A percentile compares a stretch with the other conserved stretches of the same genome.
phyloP scores from a whole-genome alignment of 768 basidiomycete species.

The Termitomyces sp. region DNA sequence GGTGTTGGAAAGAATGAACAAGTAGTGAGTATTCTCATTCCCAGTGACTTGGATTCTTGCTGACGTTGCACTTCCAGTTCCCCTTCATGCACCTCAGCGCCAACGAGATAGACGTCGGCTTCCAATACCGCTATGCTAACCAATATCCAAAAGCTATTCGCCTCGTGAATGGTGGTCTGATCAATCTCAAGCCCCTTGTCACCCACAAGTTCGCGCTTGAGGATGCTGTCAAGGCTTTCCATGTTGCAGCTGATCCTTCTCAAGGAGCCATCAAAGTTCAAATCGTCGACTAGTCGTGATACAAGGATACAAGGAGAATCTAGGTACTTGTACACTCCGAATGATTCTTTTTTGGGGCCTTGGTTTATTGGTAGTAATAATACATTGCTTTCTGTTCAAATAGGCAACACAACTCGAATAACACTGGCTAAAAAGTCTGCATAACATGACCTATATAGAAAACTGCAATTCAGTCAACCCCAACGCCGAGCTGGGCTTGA shows the following conservation, averaged over 20 bases:
- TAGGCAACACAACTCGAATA: not conserved
- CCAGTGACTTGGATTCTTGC: not conserved
- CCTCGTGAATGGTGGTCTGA: slow-evolving; percentile 68
- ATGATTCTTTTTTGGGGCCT: not conserved
- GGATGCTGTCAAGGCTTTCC: slow-evolving; percentile 73
- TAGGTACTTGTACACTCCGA: not conserved
- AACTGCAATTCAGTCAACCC: not conserved
- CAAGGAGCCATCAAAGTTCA: slow-evolving; percentile 70
- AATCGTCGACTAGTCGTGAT: slow-evolving; percentile 41
- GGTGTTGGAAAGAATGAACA: slow-evolving; percentile 65
- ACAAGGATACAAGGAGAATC: too few relatives aligned
- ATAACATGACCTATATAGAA: not conserved
- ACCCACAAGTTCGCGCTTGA: slow-evolving; percentile 71
- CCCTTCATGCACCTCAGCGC: slow-evolving; percentile 71
- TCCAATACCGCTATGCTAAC: slow-evolving; percentile 67
- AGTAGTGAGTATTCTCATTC: slow-evolving; percentile 27
- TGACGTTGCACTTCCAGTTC: slow-evolving; percentile 31
- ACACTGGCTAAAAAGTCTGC: not conserved
- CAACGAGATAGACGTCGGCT: slow-evolving; percentile 63
- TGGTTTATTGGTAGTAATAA: not conserved
- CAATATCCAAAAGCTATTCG: slow-evolving; percentile 85
- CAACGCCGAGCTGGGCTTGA: slow-evolving; percentile 13
- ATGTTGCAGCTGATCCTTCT: slow-evolving; percentile 61
- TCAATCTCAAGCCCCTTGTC: slow-evolving; percentile 73
- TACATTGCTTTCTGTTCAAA: slow-evolving; percentile 3